Evolutionary conservation across 257 asterid genomes (phyloP), one percentile per base, ranked within the genome.

Genomic region (Handroanthus guayacan): DNA sequence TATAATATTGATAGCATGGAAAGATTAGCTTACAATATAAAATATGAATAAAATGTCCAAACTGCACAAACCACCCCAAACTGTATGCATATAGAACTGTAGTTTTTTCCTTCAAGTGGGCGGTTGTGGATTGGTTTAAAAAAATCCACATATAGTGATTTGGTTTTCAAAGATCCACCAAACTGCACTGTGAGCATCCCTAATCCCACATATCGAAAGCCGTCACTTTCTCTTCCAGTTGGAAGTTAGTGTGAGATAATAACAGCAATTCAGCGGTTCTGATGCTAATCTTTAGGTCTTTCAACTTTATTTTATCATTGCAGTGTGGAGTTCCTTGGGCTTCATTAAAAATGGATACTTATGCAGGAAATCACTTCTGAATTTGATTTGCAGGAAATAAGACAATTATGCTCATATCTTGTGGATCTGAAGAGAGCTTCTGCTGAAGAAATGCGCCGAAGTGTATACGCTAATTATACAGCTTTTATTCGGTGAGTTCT

Each of bases 401-500:
- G 98, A 79, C 99, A 93, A 75, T 77, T 95, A 76, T 93, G 98
- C 85, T 89, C 99, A 4, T 79, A 87, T 87, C 97, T 95, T 45
- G 83, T 93, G 87, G 99, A 95, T 80, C 88, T 95, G 85, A 95
- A 95, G 89, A 91, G 84, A 85, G 93, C 98, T 81, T 95, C 99
- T 73, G 99, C 99, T 57, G 99, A 95, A 84, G 99, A 93, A 87
- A 93, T 95, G 99, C 96, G 98, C 77, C 87, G 92, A 85, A 95
- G 99, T 84, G 99, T 95, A 52, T 95, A 88, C 79, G 97, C 98
- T 67, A 95, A 95, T 81, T 95, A 95, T 84, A 87, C 94, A 76
- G 95, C 99, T 78, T 95, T 95, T 84, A 95, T 95, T 69, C 95
- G 98, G 99, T 95, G 81, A 85, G 94, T 81, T 80, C 48, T 77